phyloP scores from a whole-genome alignment of 2,329 filamentous ascomycete genomes.

The Dactylellina leptospora region DNA sequence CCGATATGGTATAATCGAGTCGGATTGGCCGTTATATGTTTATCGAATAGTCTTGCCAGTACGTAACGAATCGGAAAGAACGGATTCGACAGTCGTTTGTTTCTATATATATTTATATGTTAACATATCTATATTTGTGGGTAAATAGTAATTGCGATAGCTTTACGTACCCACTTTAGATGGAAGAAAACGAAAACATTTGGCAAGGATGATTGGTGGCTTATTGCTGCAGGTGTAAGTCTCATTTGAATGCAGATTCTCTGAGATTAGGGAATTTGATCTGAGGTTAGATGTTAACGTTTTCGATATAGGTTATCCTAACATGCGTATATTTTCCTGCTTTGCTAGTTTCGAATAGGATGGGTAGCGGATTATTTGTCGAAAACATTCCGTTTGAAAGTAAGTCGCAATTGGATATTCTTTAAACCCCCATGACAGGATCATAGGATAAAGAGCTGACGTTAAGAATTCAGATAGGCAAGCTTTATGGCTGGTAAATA shows the following conservation, averaged over 20 bases:
- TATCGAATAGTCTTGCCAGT: constrained; percentile 57
- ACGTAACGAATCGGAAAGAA: background rate
- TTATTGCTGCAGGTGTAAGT: constrained; percentile 57
- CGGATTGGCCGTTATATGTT: constrained; percentile 56
- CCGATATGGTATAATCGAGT: constrained; percentile 56
- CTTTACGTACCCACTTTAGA: constrained; percentile 56
- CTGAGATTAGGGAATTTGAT: background rate
- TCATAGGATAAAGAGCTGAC: constrained; percentile 15
- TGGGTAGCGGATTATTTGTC: constrained; percentile 45
- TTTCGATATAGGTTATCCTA: constrained; percentile 26
- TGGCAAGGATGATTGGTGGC: constrained; percentile 57
- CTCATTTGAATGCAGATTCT: background rate
- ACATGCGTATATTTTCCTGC: constrained; percentile 46
- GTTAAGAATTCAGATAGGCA: constrained; percentile 21
- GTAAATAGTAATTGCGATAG: constrained; percentile 56
- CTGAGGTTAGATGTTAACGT: background rate
- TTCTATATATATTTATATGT: background rate
- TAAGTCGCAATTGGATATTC: constrained; percentile 19
- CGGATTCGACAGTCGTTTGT: too few relatives aligned
- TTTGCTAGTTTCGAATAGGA: constrained; percentile 52
- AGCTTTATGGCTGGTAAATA: constrained; percentile 44
- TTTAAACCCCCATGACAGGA: background rate
- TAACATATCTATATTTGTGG: background rate
- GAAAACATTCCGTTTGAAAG: constrained; percentile 52
- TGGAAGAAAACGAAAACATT: constrained; percentile 56